phyloP scores from a whole-genome alignment of 148 eudicot species.

The Selenicereus undatus region DNA sequence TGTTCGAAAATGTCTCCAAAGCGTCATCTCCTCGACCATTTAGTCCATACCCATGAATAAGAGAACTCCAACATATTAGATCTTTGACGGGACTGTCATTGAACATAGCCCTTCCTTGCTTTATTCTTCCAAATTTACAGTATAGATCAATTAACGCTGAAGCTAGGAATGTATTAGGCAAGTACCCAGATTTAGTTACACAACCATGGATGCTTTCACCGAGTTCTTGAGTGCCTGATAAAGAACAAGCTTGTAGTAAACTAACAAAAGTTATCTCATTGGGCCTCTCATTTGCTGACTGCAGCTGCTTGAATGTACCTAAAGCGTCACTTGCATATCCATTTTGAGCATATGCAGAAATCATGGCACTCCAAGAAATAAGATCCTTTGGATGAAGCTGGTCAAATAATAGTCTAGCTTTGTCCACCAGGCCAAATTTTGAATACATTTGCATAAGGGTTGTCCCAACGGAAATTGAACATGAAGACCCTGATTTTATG shows the following conservation, averaged over 20 bases:
- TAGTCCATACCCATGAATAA: constrained; percentile 66
- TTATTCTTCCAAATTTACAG: constrained; percentile 57
- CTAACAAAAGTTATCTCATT: constrained; percentile 61
- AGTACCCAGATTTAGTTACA: constrained; percentile 46
- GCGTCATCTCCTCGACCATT: constrained; percentile 65
- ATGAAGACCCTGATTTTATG: constrained; percentile 40
- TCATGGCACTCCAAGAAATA: constrained; percentile 66
- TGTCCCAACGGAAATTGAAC: constrained; percentile 42
- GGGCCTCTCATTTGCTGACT: constrained; percentile 46
- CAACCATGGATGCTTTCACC: constrained; percentile 58
- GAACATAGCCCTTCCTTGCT: constrained; percentile 48
- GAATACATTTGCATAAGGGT: constrained; percentile 59
- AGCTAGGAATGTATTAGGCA: constrained; percentile 39
- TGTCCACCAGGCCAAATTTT: constrained; percentile 38
- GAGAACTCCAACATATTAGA: constrained; percentile 69
- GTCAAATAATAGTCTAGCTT: constrained; percentile 40
- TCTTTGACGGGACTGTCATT: constrained; percentile 40
- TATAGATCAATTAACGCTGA: constrained; percentile 60
- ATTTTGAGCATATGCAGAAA: constrained; percentile 54
- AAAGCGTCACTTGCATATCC: constrained; percentile 41
- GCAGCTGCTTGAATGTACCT: constrained; percentile 43
- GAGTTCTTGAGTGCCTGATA: constrained; percentile 33
- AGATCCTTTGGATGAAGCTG: constrained; percentile 48
- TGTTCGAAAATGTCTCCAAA: constrained; percentile 49
- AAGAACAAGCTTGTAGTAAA: constrained; percentile 57